Evolutionary conservation across 148 eudicot species (phyloP).

Genomic region (Nyssa sinensis): DNA sequence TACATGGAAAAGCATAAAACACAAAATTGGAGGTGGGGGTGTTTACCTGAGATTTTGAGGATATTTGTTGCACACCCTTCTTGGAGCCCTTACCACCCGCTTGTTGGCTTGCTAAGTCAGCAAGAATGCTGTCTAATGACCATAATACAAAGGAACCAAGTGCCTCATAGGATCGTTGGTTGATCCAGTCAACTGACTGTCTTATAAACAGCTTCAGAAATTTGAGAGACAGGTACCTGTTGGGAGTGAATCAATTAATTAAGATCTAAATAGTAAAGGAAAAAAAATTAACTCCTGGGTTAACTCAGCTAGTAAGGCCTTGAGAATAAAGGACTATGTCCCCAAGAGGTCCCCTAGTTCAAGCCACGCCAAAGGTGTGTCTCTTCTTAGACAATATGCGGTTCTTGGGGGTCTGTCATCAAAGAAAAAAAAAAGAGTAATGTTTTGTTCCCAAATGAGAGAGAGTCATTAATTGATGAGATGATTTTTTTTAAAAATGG

Average conservation of each 20-base stretch:
- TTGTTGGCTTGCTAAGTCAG: conserved; percentile 53
- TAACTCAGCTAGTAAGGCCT: too few species aligned
- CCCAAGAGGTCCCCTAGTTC: too few species aligned
- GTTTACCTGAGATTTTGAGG: conserved; percentile 78
- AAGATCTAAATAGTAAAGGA: neutral
- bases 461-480: too few species aligned
- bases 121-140: conserved; percentile 60
- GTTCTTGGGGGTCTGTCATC: too few species aligned
- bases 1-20: neutral
- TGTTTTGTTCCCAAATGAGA: too few species aligned
- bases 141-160: conserved; percentile 57
- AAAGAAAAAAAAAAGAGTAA: too few species aligned
- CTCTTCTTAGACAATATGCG: too few species aligned
- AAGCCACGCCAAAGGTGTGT: too few species aligned
- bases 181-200: conserved; percentile 78
- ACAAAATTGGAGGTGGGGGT: neutral
- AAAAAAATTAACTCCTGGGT: neutral
- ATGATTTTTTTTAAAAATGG: too few species aligned
- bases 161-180: conserved; percentile 46
- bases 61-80: conserved; percentile 48
- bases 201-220: conserved; percentile 67
- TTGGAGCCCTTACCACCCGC: conserved; percentile 55
- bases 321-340: too few species aligned
- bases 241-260: conserved; percentile 12
- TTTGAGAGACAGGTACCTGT: conserved; percentile 66